Base-by-base conservation (phyloP, 2,329 filamentous ascomycete species). In the Aspergillus arachidicola region DNA sequence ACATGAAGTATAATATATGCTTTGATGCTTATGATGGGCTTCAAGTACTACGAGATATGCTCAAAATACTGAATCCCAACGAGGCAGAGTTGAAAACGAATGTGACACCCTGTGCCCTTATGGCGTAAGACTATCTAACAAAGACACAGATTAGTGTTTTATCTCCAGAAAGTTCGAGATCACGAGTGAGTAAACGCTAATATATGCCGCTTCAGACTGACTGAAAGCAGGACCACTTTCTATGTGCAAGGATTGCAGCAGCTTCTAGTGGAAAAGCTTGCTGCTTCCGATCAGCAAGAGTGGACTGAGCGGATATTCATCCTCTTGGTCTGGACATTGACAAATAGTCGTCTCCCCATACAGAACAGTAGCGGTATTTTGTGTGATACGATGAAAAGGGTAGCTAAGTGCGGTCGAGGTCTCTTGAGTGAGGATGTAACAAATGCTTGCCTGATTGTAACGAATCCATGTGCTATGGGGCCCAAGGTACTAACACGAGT, bases 281-380 rank as follows among this genome's bases (percentile, higher is more conserved):
- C 87, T 64, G 68, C 79, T 62, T 77, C 82, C 59, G 81, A 80
- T 4, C 83, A 84, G 4, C 66, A 76, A 1, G 80, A 82, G 3
- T 92, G 89, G 88, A 80, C 92, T 36, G 91, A 94, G 64, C 90
- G 87, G 68, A 83, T 86, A 0, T 75, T 93, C 12, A 82, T 96
- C 21, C 87, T 87, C 6, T 85, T 91, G 3, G 79, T 93, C 6
- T 90, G 88, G 84, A 86, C 93, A 72, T 80, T 83, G 6, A 87
- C 86, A 0, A 81, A 80, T 59, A 12, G 58, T 30, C 82, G 79
- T n/a, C 80, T 68, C 60, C 78, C 69, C 23, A 64, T 64, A 9
- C 67, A 70, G 16, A 75, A 80, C 41, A 66, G 68, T 4, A 65
- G 83, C n/a, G 71, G 76, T 21, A 69, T 73, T 10, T 60, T 76